Percentiles rank a stretch among this genome's conserved stretches.
Conservation (phyloP, 169 alveolate genomes). For the Babesia bigemina region DNA sequence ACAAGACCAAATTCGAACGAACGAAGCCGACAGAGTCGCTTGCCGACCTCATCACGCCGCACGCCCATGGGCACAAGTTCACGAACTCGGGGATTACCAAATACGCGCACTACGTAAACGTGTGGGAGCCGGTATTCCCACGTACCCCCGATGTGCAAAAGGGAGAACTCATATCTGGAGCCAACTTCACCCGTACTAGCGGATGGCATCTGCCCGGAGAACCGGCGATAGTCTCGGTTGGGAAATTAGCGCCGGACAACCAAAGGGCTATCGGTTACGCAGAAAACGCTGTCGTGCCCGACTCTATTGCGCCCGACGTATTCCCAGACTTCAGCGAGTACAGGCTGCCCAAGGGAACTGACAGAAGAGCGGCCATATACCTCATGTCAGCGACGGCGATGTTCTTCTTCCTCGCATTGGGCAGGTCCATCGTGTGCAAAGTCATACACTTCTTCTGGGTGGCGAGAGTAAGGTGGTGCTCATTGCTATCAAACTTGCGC, state of each 20-base stretch:
- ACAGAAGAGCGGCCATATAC: conserved; percentile 82
- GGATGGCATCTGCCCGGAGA: conserved; percentile 86
- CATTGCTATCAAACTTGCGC: background rate
- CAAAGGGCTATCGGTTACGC: conserved; percentile 86
- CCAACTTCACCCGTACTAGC: conserved; percentile 84
- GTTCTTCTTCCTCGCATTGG: conserved; percentile 77
- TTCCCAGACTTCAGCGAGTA: conserved; percentile 86
- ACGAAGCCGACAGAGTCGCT: conserved; percentile 65
- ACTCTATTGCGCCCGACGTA: conserved; percentile 77
- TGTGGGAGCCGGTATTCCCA: conserved; percentile 88
- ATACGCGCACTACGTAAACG: conserved; percentile 83
- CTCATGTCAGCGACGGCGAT: conserved; percentile 79
- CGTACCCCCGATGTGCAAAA: conserved; percentile 81
- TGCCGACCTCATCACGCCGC: conserved; percentile 76
- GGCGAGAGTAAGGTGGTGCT: conserved; percentile 56
- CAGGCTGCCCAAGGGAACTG: conserved; percentile 81
- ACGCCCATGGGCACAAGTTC: conserved; percentile 80
- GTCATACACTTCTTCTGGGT: conserved; percentile 83
- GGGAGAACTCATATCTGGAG: conserved; percentile 86
- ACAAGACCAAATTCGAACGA: conserved; percentile 67
- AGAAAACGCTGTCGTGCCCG: conserved; percentile 84
- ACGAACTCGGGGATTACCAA: conserved; percentile 75
- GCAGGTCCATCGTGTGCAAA: conserved; percentile 79
- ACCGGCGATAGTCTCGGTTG: conserved; percentile 86
- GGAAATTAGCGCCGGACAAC: conserved; percentile 83